phyloP scores from a whole-genome alignment of 2,329 filamentous ascomycete species.

The Diaporthe sp. region DNA sequence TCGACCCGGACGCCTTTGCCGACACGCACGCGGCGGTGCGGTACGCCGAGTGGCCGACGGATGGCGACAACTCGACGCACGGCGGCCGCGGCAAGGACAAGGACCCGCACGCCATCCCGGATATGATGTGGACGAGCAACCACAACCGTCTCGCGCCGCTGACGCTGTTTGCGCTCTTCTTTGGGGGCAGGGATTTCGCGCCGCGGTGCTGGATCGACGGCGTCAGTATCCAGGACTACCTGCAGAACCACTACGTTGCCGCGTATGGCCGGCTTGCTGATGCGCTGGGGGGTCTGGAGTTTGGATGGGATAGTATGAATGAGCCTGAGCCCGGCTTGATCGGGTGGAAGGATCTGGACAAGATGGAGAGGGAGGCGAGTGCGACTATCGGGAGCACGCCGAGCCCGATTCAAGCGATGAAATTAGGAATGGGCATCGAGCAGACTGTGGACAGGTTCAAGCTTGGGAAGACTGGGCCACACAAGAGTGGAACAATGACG shows the following conservation, averaged over 20 bases:
- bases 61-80: constrained; percentile 26
- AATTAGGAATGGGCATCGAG: constrained; percentile 40
- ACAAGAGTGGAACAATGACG: constrained; percentile 40
- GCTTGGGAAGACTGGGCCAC: constrained; percentile 43
- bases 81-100: constrained; percentile 37
- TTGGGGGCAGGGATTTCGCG: constrained; percentile 42
- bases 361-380: constrained; percentile 40
- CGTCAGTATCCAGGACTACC: constrained; percentile 45
- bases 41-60: constrained; percentile 43
- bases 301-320: constrained; percentile 45
- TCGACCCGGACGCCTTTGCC: constrained; percentile 42
- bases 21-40: constrained; percentile 43
- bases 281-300: constrained; percentile 40
- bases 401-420: constrained; percentile 42
- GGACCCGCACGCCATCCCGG: constrained; percentile 42
- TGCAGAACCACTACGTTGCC: constrained; percentile 43
- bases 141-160: constrained; percentile 42
- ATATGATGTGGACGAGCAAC: constrained; percentile 47
- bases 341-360: constrained; percentile 39
- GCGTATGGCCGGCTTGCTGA: constrained; percentile 41
- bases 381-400: constrained; percentile 43
- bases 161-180: constrained; percentile 44
- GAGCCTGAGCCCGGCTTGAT: constrained; percentile 44
- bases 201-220: constrained; percentile 42
- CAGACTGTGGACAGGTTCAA: constrained; percentile 42